Evolutionary conservation across 306 rosid genomes (phyloP).

Genomic region (Cyclanthera cordifolia): DNA sequence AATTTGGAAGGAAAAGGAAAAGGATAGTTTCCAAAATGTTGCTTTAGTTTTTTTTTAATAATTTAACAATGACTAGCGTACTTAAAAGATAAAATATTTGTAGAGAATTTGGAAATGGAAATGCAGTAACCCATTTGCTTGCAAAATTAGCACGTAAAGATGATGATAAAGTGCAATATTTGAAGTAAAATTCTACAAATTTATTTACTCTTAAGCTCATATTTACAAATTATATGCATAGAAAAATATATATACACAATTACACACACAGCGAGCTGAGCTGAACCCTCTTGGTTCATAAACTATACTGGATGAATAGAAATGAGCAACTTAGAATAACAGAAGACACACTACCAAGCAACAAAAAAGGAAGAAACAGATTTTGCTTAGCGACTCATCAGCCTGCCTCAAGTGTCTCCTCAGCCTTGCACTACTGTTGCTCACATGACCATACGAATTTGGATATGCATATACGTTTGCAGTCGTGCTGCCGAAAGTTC

Average conservation of each 20-base stretch:
- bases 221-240: not conserved
- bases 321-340: conserved; percentile 1
- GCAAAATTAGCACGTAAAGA: too few species aligned
- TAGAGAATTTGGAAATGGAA: too few species aligned
- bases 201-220: conserved; percentile 5
- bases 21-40: too few species aligned
- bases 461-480: conserved; percentile 8
- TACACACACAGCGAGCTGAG: not conserved
- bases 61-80: too few species aligned
- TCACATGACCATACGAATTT: conserved; percentile 12
- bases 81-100: too few species aligned
- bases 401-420: conserved; percentile 56
- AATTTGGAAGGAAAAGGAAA: too few species aligned
- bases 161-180: too few species aligned
- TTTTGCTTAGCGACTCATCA: conserved; percentile 59
- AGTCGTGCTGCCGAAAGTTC: not conserved
- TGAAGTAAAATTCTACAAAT: not conserved
- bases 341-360: conserved; percentile 55
- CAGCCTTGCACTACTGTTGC: conserved; percentile 22
- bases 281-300: not conserved
- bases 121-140: too few species aligned
- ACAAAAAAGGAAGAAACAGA: conserved; percentile 66
- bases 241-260: not conserved
- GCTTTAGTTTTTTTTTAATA: too few species aligned
- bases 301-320: not conserved